Conservation (phyloP, 1,139 yeast species). For the Petasospora rhodanensis region DNA sequence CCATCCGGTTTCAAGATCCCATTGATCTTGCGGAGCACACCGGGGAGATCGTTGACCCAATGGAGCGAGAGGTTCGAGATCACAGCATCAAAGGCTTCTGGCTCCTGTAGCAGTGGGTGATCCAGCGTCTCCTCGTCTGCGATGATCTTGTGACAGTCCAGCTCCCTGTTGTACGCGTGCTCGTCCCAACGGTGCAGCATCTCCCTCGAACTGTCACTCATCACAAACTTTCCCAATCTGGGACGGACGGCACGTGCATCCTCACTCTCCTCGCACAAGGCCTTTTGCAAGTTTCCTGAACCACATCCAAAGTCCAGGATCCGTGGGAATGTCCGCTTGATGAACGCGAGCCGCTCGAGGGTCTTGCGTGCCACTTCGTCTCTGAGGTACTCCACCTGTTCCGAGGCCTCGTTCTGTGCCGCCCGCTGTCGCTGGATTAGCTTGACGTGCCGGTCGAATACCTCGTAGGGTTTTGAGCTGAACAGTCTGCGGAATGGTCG, state of each 20-base stretch:
- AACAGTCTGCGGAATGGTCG: neutral
- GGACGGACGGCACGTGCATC: slow-evolving; percentile 49
- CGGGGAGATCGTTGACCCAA: slow-evolving; percentile 83
- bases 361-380: slow-evolving; percentile 73
- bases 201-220: slow-evolving; percentile 62
- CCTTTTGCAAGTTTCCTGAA: slow-evolving; percentile 55
- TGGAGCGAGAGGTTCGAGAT: slow-evolving; percentile 71
- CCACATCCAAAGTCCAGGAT: slow-evolving; percentile 73
- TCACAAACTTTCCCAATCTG: slow-evolving; percentile 52
- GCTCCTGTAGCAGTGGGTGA: slow-evolving; percentile 32
- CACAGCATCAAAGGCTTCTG: slow-evolving; percentile 62
- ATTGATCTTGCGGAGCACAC: slow-evolving; percentile 52
- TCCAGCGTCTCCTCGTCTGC: slow-evolving; percentile 65
- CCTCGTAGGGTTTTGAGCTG: slow-evolving; percentile 34
- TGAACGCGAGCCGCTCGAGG: slow-evolving; percentile 69
- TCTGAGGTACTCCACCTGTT: slow-evolving; percentile 68
- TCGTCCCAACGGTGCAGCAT: slow-evolving; percentile 42
- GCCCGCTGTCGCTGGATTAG: slow-evolving; percentile 55
- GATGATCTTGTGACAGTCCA: slow-evolving; percentile 44
- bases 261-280: slow-evolving; percentile 32
- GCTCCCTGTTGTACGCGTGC: slow-evolving; percentile 35
- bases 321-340: slow-evolving; percentile 57
- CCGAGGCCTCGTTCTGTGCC: slow-evolving; percentile 42
- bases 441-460: slow-evolving; percentile 65
- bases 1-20: slow-evolving; percentile 75